Percentiles rank a stretch among this genome's conserved stretches.
These are phyloP conservation scores for Lupinus albus DNA, from an alignment of 306 rosid genomes.

Conservation along the genomic window DNA sequence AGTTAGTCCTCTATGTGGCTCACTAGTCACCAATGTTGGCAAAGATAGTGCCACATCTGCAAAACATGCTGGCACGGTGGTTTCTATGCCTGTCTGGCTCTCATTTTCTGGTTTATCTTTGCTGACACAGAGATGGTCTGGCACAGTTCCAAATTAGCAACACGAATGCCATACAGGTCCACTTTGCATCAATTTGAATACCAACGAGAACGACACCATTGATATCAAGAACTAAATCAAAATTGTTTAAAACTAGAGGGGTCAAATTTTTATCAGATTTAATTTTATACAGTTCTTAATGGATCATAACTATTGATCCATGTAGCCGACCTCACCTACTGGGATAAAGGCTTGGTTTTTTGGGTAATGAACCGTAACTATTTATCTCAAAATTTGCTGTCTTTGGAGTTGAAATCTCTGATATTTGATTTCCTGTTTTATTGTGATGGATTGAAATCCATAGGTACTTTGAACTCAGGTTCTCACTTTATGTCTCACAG, in stretches of 20 bases:
- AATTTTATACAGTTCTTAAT: too few species aligned
- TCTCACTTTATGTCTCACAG: too few species aligned
- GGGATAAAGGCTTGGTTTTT: too few species aligned
- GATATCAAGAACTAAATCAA: slow-evolving; percentile 18
- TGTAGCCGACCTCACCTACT: too few species aligned
- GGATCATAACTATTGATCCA: too few species aligned
- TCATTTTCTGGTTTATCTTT: slow-evolving; percentile 21
- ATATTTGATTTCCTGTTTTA: not conserved
- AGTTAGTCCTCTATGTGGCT: too few species aligned
- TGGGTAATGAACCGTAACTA: not conserved
- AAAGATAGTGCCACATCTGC: too few species aligned
- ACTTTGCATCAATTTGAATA: slow-evolving; percentile 22
- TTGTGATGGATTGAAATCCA: slow-evolving; percentile 23
- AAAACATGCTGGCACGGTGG: not conserved
- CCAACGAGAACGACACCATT: not conserved
- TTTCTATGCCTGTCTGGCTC: not conserved
- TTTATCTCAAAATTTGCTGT: slow-evolving; percentile 6
- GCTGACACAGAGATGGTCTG: slow-evolving; percentile 9
- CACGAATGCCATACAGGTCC: slow-evolving; percentile 2
- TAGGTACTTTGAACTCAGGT: too few species aligned
- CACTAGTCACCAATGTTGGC: too few species aligned
- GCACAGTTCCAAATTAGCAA: not conserved
- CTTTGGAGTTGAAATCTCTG: slow-evolving; percentile 30
- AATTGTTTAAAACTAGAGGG: slow-evolving; percentile 25
- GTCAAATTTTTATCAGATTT: slow-evolving; percentile 4